Conservation (phyloP, 208 protist genomes). For the Phytomonas sp. region DNA sequence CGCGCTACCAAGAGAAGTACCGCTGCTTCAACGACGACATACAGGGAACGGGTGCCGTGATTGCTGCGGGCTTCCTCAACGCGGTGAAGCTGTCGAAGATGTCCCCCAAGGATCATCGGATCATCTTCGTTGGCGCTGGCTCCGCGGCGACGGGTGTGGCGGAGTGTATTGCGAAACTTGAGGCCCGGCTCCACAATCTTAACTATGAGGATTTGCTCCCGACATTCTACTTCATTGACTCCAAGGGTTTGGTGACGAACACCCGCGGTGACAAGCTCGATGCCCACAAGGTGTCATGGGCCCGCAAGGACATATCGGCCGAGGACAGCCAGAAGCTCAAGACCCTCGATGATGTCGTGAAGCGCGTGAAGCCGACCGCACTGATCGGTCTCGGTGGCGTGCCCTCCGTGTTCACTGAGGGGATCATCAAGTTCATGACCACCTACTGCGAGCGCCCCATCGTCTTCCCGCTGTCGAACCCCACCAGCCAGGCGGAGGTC, state of each 20-base stretch:
- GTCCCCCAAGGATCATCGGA: constrained; percentile 50
- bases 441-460: constrained; percentile 84
- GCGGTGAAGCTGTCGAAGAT: constrained; percentile 58
- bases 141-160: constrained; percentile 92
- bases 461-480: constrained; percentile 96
- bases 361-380: constrained; percentile 91
- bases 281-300: constrained; percentile 83
- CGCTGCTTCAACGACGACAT: constrained; percentile 98
- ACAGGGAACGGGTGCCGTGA: constrained; percentile 95
- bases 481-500: constrained; percentile 85
- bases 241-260: constrained; percentile 84
- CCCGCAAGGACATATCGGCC: constrained; percentile 72
- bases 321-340: constrained; percentile 47
- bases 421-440: constrained; percentile 79
- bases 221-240: constrained; percentile 90
- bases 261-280: constrained; percentile 77
- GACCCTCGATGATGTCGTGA: constrained; percentile 59
- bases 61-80: constrained; percentile 88
- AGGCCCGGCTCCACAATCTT: constrained; percentile 41
- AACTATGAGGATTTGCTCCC: constrained; percentile 71
- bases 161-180: constrained; percentile 86
- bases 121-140: constrained; percentile 91
- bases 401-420: constrained; percentile 91
- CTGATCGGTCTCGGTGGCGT: constrained; percentile 92
- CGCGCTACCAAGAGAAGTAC: constrained; percentile 87